Base-by-base conservation (phyloP, 1,139 yeast species). In the Kodamaea derodonti region DNA sequence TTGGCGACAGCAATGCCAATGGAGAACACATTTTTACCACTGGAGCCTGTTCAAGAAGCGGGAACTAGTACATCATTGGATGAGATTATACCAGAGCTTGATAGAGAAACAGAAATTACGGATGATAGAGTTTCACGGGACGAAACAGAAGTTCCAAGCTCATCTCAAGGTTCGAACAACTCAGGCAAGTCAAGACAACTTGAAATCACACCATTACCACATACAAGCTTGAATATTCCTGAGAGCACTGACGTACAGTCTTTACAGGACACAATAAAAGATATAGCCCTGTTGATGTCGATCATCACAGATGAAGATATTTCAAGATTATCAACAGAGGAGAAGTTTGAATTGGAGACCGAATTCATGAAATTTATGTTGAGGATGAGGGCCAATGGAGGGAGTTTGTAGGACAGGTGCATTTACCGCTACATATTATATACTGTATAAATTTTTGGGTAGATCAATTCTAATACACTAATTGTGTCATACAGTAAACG, bases 341-440 rank as follows among this genome's bases (percentile, higher is more conserved):
- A 62, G 20, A 49, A 42, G 33, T 51, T 48, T 36, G 46, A 52
- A 4, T 42, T 66, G 36, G 72, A 67, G 40, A 56, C 69, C 1
- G 46, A 52, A 24, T 42, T 66, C 36, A 48, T 65, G 46, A 38
- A 48, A 30, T 55, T 65, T 32, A 61, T 65, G 59, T 43, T 63
- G 23, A 55, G 60, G 24, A 51, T 65, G 49, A 52, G 68, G 32
- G 13, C 18, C 13, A 27, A 14, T n/a, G n/a, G n/a, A n/a, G n/a
- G n/a, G n/a, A n/a, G n/a, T n/a, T n/a, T n/a, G n/a, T n/a, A n/a
- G n/a, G n/a, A n/a, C n/a, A n/a, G n/a, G n/a, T n/a, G n/a, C n/a
- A n/a, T n/a, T n/a, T n/a, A n/a, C n/a, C n/a, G n/a, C n/a, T n/a
- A n/a, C n/a, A n/a, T n/a, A n/a, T n/a, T n/a, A n/a, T n/a, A n/a